Conservation (phyloP, 192 early-diverging fungal species). For the Chytriomyces confervae region DNA sequence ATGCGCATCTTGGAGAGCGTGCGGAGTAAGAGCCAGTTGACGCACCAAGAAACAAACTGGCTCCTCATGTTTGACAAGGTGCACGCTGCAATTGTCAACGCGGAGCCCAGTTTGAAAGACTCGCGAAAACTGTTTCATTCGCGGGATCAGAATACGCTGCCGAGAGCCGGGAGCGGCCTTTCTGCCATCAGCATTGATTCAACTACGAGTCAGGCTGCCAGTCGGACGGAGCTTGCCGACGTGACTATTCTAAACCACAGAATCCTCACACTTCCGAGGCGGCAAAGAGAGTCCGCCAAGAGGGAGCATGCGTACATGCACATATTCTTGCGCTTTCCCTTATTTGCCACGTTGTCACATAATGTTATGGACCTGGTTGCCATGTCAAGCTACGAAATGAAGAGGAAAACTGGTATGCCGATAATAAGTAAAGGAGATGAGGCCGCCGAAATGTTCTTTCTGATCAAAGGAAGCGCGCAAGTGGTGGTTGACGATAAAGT, state of each 20-base stretch:
- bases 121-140: too few relatives aligned
- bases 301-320: background rate
- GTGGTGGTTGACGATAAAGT: conserved; percentile 16
- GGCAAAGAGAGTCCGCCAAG: background rate
- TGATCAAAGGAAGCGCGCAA: conserved; percentile 36
- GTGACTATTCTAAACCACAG: background rate
- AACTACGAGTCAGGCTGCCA: too few relatives aligned
- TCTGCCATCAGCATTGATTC: too few relatives aligned
- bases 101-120: background rate
- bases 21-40: background rate
- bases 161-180: too few relatives aligned
- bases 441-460: conserved; percentile 47
- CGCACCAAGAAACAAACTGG: background rate
- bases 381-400: conserved; percentile 35
- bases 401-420: conserved; percentile 28
- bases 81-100: background rate
- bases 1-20: background rate
- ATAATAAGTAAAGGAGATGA: conserved; percentile 46
- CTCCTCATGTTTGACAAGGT: background rate
- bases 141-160: too few relatives aligned
- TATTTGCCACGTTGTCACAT: background rate
- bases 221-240: background rate
- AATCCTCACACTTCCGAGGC: background rate
- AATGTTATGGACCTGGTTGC: background rate
- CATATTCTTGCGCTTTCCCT: background rate